Conservation (phyloP, 441 rosid genomes). For the Adansonia gregorii region DNA sequence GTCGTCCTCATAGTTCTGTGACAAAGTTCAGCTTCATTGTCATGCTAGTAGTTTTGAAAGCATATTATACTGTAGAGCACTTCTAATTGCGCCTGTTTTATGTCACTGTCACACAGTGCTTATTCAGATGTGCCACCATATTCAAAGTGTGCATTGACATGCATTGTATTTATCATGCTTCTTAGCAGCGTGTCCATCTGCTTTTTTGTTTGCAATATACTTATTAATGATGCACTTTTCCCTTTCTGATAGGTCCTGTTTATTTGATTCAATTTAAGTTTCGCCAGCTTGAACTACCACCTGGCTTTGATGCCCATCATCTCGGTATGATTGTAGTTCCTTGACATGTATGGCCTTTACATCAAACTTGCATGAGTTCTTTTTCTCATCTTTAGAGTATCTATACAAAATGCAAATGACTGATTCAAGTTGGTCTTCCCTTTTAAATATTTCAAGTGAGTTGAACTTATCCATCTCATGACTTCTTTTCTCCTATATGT, state of each 20-base stretch:
- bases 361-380: slow-evolving; percentile 9
- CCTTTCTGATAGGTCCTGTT: slow-evolving; percentile 61
- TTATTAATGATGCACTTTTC: slow-evolving; percentile 22
- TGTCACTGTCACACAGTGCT: neutral
- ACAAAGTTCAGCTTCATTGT: slow-evolving; percentile 5
- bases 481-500: slow-evolving; percentile 13
- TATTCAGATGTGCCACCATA: neutral
- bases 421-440: neutral
- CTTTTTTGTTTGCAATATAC: slow-evolving; percentile 14
- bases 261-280: slow-evolving; percentile 90
- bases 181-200: neutral
- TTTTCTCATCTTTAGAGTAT: neutral
- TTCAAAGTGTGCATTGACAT: slow-evolving; percentile 15
- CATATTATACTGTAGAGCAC: neutral
- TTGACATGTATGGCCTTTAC: slow-evolving; percentile 1
- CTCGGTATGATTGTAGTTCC: slow-evolving; percentile 54
- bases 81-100: slow-evolving; percentile 9
- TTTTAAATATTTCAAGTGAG: neutral
- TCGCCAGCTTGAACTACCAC: slow-evolving; percentile 94
- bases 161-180: slow-evolving; percentile 6
- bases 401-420: neutral
- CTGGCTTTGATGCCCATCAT: slow-evolving; percentile 75
- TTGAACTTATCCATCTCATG: slow-evolving; percentile 4
- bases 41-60: slow-evolving; percentile 16
- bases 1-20: neutral